Evolutionary conservation across 108 stramenopile species (phyloP).

Genomic region (Hondaea fermentalgiana): DNA sequence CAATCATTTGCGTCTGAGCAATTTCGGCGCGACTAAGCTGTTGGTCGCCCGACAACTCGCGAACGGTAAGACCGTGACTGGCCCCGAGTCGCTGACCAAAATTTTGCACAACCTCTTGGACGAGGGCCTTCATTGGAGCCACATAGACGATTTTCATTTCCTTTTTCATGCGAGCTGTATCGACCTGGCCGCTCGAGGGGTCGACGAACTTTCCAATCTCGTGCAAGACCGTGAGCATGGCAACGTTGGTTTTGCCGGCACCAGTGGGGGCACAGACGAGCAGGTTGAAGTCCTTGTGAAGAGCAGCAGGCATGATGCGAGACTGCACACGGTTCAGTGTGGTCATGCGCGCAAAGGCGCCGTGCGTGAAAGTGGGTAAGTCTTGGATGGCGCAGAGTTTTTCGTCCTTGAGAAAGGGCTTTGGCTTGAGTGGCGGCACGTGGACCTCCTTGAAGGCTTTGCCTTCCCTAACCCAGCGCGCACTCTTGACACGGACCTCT

Average conservation of each 20-base stretch:
- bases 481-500: constrained; percentile 74
- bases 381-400: constrained; percentile 61
- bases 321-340: constrained; percentile 94
- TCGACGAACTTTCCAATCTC: constrained; percentile 75
- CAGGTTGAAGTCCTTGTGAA: constrained; percentile 74
- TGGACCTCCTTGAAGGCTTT: constrained; percentile 98
- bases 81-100: constrained; percentile 72
- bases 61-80: constrained; percentile 75
- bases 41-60: constrained; percentile 95
- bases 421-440: constrained; percentile 80
- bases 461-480: constrained; percentile 83
- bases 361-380: constrained; percentile 88
- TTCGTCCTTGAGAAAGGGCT: constrained; percentile 64
- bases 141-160: constrained; percentile 98
- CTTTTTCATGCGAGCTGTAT: constrained; percentile 76
- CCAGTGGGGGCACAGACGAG: constrained; percentile 96
- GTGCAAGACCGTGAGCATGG: constrained; percentile 84
- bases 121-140: constrained; percentile 99
- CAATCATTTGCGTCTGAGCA: constrained; percentile 89
- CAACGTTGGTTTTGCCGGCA: constrained; percentile 93
- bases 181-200: constrained; percentile 52
- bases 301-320: constrained; percentile 75
- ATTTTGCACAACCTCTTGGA: constrained; percentile 93
- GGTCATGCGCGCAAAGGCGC: constrained; percentile 83
- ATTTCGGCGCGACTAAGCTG: constrained; percentile 91